Base-by-base conservation (phyloP, 345 rosid genomes). In the Pseudoturritis turrita region DNA sequence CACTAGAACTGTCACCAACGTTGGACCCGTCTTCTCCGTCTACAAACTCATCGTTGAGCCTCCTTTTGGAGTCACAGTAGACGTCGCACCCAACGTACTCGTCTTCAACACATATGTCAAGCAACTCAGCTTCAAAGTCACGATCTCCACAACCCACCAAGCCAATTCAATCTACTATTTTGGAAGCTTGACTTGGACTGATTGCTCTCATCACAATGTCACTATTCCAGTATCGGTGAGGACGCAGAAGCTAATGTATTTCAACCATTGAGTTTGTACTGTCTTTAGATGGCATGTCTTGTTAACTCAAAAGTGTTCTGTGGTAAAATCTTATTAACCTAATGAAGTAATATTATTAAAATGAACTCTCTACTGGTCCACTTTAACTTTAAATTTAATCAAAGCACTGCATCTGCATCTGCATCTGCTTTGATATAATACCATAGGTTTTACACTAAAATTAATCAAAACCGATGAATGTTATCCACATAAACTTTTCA, bases 1-100 rank as follows among this genome's bases (percentile, higher is more conserved):
- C 29, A 74, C 72, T 7, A 74, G 91, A 68, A 83, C 79, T 0
- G 83, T 86, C 13, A 87, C 79, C 18, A 84, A 87, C 44, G 84
- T 78, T 19, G 85, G 88, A 10, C 61, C 70, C 5, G 26, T 79
- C 29, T 19, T 44, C 35, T 81, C 83, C 14, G 26, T 43, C 4
- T 86, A 82, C 54, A 57, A 33, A 37, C 29, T 49, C 14, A 1
- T 64, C 6, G 28, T 81, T 52, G 74, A 65, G 49, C 61, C 72
- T 40, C 86, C 86, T 13, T 14, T 61, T 33, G 79, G 83, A 14
- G 41, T 62, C 11, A 5, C n/a, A 19, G 31, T 82, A 14, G 13
- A 55, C 0, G 82, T 74, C 43, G 51, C 10, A 18, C 84, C 83
- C 3, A 5, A 71, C 22, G 12, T 31, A 1, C 26, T 84, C 21